A percentile compares a stretch with the other conserved stretches of the same genome.
These are phyloP conservation scores for Lactarius vividus DNA, from an alignment of 768 basidiomycete genomes.

Conservation along the genomic window DNA sequence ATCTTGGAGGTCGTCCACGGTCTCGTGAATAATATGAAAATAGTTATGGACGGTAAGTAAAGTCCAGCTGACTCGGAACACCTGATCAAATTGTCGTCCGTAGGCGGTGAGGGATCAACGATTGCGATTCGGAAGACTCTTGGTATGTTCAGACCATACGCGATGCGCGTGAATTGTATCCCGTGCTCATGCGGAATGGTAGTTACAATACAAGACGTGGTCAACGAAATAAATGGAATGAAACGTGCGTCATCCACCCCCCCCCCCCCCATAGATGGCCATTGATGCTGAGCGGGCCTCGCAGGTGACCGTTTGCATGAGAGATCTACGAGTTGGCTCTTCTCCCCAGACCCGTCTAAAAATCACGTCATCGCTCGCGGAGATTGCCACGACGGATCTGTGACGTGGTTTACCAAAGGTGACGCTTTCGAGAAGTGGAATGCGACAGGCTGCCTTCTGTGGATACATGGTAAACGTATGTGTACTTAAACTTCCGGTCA, in stretches of 20 bases:
- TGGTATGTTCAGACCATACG: neutral
- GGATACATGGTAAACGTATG: neutral
- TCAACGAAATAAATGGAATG: neutral
- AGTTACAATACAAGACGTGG: neutral
- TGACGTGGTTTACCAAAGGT: neutral
- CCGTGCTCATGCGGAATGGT: neutral
- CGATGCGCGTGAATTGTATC: neutral
- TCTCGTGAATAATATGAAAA: neutral
- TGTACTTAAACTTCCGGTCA: neutral
- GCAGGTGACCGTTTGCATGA: neutral
- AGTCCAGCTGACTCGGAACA: neutral
- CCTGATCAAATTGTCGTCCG: neutral
- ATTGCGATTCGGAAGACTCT: neutral
- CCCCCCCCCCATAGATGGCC: no score
- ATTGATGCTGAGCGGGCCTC: fast-evolving
- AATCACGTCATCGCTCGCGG: neutral
- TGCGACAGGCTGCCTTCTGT: neutral
- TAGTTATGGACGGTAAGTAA: neutral
- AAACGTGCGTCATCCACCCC: neutral
- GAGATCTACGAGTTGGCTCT: neutral
- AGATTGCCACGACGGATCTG: neutral
- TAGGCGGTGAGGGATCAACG: neutral
- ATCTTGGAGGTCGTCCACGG: neutral
- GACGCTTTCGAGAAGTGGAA: neutral
- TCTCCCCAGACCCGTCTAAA: neutral